Percentiles rank a stretch among this genome's conserved stretches.
Conservation (phyloP, 2,329 filamentous ascomycete species). For the Rhinocladiella similis region DNA sequence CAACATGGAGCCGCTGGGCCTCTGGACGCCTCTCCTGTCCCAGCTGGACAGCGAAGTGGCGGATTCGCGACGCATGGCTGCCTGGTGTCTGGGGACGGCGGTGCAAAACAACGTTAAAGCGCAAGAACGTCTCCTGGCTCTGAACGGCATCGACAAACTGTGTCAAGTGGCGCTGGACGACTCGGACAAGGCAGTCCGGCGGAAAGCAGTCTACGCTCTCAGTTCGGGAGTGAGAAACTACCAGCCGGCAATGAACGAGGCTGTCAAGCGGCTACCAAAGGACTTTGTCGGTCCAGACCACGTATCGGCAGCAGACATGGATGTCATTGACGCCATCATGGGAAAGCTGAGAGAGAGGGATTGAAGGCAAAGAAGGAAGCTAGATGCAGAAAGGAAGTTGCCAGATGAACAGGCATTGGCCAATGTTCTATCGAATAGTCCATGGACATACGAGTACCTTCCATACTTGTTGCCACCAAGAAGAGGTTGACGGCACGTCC, state of each 20-base stretch:
- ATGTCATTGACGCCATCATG: slow-evolving; percentile 75
- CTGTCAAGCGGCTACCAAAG: slow-evolving; percentile 67
- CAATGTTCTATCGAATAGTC: neutral
- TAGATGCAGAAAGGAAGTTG: slow-evolving; percentile 1
- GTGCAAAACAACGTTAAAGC: slow-evolving; percentile 92
- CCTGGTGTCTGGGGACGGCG: slow-evolving; percentile 92
- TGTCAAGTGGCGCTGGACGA: slow-evolving; percentile 64
- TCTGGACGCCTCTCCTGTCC: slow-evolving; percentile 79
- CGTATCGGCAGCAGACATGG: slow-evolving; percentile 85
- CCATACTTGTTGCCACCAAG: neutral
- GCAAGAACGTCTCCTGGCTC: slow-evolving; percentile 68
- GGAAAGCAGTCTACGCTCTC: slow-evolving; percentile 87
- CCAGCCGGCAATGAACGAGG: slow-evolving; percentile 68
- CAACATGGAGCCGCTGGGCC: slow-evolving; percentile 73
- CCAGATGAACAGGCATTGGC: neutral
- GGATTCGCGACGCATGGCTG: slow-evolving; percentile 79
- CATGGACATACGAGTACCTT: neutral
- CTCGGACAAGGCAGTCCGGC: slow-evolving; percentile 64
- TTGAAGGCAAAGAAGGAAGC: neutral
- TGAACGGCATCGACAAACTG: slow-evolving; percentile 70
- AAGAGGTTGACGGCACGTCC: neutral
- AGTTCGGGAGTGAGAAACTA: slow-evolving; percentile 86
- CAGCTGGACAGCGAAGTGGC: slow-evolving; percentile 67
- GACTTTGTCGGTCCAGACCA: slow-evolving; percentile 60
- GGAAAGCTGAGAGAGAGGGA: slow-evolving; percentile 50